Conservation (phyloP, 805 yeast species). For the Suhomyces prunicola region DNA sequence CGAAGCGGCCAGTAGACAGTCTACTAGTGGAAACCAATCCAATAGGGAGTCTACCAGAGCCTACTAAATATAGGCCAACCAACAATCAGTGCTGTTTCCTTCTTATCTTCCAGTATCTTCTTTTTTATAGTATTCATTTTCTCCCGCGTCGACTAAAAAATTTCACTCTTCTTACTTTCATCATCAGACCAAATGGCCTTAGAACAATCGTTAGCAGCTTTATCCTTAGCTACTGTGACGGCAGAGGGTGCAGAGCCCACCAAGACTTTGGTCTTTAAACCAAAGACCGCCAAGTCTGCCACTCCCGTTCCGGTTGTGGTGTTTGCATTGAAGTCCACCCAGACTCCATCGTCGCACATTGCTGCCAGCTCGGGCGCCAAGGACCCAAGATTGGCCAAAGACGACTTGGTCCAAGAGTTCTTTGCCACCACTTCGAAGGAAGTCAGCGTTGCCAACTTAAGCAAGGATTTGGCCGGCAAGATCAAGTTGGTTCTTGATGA, state of each 20-base stretch:
- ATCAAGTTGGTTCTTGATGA: conserved; percentile 59
- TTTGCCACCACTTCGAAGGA: conserved; percentile 58
- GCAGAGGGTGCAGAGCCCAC: conserved; percentile 52
- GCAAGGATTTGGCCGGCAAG: conserved; percentile 46
- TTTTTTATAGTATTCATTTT: not conserved
- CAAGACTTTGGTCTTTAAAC: conserved; percentile 83
- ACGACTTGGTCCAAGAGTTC: conserved; percentile 67
- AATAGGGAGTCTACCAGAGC: not conserved
- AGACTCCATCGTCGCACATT: conserved; percentile 62
- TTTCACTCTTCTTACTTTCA: not conserved
- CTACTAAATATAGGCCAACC: too few species aligned
- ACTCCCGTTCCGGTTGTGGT: conserved; percentile 77
- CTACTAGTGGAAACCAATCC: not conserved
- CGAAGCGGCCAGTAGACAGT: not conserved
- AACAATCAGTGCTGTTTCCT: too few species aligned
- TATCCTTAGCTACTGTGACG: conserved; percentile 57
- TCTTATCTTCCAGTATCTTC: too few species aligned
- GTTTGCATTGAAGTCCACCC: conserved; percentile 67
- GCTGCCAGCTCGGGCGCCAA: conserved; percentile 69
- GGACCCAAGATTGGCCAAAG: conserved; percentile 86
- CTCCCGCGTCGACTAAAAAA: not conserved
- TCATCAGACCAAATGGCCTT: conserved; percentile 48
- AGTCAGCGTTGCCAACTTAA: conserved; percentile 55
- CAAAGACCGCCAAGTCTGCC: conserved; percentile 83
- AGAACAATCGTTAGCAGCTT: conserved; percentile 63